phyloP scores from a whole-genome alignment of 148 eudicot species.

The Pharnaceum exiguum region DNA sequence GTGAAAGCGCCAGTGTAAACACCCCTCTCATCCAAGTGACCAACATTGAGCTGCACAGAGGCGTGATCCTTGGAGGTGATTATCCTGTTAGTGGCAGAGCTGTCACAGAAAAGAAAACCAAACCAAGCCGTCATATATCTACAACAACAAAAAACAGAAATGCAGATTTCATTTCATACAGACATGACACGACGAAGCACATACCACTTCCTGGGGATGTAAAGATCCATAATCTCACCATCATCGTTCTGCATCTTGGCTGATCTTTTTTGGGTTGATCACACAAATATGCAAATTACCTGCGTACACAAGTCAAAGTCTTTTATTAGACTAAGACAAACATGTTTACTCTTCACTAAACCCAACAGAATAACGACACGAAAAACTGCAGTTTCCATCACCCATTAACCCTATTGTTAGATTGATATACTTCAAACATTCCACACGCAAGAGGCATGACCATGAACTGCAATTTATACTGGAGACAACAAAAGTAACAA shows the following conservation, averaged over 20 bases:
- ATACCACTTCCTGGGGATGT: conserved; percentile 81
- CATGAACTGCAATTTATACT: too few relatives aligned
- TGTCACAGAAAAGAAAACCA: conserved; percentile 14
- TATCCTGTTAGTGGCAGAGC: conserved; percentile 80
- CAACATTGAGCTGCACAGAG: conserved; percentile 71
- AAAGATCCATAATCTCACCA: conserved; percentile 62
- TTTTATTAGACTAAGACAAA: too few relatives aligned
- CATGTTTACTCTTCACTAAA: too few relatives aligned
- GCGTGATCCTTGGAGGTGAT: conserved; percentile 89
- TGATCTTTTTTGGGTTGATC: conserved; percentile 2
- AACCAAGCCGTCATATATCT: not conserved
- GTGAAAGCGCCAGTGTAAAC: conserved; percentile 57
- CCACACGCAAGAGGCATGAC: too few relatives aligned
- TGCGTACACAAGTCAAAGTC: too few relatives aligned
- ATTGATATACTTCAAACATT: too few relatives aligned
- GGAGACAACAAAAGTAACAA: too few relatives aligned
- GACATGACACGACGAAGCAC: not conserved
- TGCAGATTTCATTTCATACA: not conserved
- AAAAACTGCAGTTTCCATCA: too few relatives aligned
- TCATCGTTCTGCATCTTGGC: conserved; percentile 76
- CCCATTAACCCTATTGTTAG: too few relatives aligned
- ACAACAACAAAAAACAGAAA: not conserved
- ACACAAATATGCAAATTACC: conserved; percentile 8
- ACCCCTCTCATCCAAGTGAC: conserved; percentile 77
- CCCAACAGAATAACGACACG: too few relatives aligned